These are phyloP conservation scores for Sesbania bispinosa DNA, from an alignment of 306 rosid genomes.

Conservation along the genomic window DNA sequence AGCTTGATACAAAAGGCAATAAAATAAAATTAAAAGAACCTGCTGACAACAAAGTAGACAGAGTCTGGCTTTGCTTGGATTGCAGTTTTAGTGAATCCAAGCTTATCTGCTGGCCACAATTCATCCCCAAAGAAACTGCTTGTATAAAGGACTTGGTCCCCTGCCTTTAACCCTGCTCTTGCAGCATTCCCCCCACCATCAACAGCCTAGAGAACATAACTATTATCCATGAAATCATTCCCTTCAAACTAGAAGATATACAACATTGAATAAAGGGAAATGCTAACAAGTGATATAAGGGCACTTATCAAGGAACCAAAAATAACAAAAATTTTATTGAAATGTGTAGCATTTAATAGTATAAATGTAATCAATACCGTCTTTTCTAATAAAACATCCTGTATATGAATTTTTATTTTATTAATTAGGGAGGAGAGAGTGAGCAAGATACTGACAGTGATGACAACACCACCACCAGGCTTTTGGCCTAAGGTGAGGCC, in stretches of 20 bases:
- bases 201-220: slow-evolving; percentile 52
- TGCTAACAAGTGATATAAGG: too few relatives aligned
- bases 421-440: not conserved
- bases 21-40: slow-evolving; percentile 40
- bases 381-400: too few relatives aligned
- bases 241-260: not conserved
- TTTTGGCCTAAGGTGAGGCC: slow-evolving; percentile 98
- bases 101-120: slow-evolving; percentile 98
- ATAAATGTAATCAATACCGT: too few relatives aligned
- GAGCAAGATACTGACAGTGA: slow-evolving; percentile 54
- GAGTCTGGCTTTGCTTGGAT: slow-evolving; percentile 94
- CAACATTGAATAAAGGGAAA: not conserved
- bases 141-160: slow-evolving; percentile 91
- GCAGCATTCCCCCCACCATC: slow-evolving; percentile 99
- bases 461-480: slow-evolving; percentile 66
- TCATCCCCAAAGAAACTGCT: slow-evolving; percentile 99
- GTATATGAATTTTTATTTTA: too few relatives aligned
- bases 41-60: slow-evolving; percentile 92
- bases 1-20: not conserved
- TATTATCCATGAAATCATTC: slow-evolving; percentile 11
- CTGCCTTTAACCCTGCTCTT: slow-evolving; percentile 79
- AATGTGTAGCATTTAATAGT: too few relatives aligned
- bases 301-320: too few relatives aligned
- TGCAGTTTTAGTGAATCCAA: slow-evolving; percentile 97
- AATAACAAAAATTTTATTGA: too few relatives aligned